Base-by-base conservation (phyloP, 495 filamentous ascomycete species). In the Hypoxylon fragiforme region DNA sequence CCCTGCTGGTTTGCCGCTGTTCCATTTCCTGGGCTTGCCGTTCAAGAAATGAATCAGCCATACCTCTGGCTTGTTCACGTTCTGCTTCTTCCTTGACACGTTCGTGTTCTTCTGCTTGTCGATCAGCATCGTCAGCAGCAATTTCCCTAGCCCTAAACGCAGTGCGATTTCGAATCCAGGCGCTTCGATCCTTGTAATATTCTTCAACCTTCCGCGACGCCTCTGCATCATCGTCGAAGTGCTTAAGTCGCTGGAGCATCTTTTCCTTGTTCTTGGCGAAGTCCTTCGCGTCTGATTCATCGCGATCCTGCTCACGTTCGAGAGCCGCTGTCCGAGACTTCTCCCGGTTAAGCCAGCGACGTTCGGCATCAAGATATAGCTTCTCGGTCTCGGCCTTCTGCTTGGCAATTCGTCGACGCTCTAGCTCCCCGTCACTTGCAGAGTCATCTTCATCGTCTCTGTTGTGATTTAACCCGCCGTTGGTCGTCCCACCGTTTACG, bases 31-130 rank as follows among this genome's bases (percentile, higher is more conserved):
- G 81, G 0, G 90, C 91, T 68, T 95, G 91, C 39, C 86, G 83
- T 45, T 90, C 90, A 18, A 97, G 82, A 85, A 97, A 97, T 44
- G 87, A 86, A 66, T 97, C 94, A 9, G 94, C 94, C 85, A 92
- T 85, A 26, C 86, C 91, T 35, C 85, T 79, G 1, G 89, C 90
- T 50, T 89, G 84, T 60, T 92, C 91, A 52, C 84, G 82, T 57
- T 90, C 83, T 32, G 86, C 85, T 30, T 82, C 77, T 24, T 87
- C 81, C 41, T 77, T 79, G 37, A 85, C 82, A 4, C 71, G 80
- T 65, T 97, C 91, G 3, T 85, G 80, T 43, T 85, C 79, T 68
- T 97, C 94, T 3, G 81, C 81, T 6, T 78, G 77, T 13, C 91
- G 88, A 64, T 98, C 94, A 22, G 82, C 73, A 13, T 92, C 91